These are phyloP conservation scores for Leucosporidium yakuticum DNA, from an alignment of 768 basidiomycete genomes.

Conservation along the genomic window DNA sequence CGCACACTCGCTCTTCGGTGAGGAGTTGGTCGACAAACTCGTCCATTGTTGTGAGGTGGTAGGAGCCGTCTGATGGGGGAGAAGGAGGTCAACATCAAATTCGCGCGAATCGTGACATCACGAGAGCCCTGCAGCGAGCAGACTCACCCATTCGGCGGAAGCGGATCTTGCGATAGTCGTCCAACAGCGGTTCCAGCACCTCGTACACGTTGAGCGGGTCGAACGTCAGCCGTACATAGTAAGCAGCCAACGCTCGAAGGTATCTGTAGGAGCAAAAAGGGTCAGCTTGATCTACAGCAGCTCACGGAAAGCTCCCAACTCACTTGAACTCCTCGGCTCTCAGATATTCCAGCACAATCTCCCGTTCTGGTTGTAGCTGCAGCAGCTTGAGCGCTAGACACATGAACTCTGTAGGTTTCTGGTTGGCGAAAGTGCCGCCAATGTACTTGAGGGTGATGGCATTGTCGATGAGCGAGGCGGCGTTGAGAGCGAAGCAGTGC, in stretches of 20 bases:
- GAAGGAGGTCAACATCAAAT: background rate
- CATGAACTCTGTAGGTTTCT: conserved; percentile 87
- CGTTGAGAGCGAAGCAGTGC: conserved; percentile 94
- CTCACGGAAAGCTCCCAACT: conserved; percentile 40
- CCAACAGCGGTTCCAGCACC: conserved; percentile 83
- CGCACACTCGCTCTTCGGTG: conserved; percentile 86
- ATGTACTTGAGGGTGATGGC: conserved; percentile 73
- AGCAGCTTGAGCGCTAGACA: conserved; percentile 87
- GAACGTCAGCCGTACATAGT: conserved; percentile 95
- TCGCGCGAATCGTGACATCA: no score
- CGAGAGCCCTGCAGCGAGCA: background rate
- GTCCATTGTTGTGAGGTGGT: conserved; percentile 78
- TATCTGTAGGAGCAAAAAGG: conserved; percentile 54
- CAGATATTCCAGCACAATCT: conserved; percentile 90
- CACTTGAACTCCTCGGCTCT: conserved; percentile 98
- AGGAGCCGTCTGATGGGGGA: conserved; percentile 61
- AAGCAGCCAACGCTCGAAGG: conserved; percentile 80
- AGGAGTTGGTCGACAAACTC: conserved; percentile 81
- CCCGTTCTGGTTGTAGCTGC: conserved; percentile 96
- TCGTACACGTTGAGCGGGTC: conserved; percentile 84
- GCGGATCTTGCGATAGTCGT: conserved; percentile 86
- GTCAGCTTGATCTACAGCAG: conserved; percentile 7
- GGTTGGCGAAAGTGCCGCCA: conserved; percentile 93
- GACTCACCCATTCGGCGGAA: conserved; percentile 67
- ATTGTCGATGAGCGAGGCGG: conserved; percentile 88